Base-by-base conservation (phyloP, 1,284 basidiomycete genomes). In the Leucocoprinus gongylophorus region DNA sequence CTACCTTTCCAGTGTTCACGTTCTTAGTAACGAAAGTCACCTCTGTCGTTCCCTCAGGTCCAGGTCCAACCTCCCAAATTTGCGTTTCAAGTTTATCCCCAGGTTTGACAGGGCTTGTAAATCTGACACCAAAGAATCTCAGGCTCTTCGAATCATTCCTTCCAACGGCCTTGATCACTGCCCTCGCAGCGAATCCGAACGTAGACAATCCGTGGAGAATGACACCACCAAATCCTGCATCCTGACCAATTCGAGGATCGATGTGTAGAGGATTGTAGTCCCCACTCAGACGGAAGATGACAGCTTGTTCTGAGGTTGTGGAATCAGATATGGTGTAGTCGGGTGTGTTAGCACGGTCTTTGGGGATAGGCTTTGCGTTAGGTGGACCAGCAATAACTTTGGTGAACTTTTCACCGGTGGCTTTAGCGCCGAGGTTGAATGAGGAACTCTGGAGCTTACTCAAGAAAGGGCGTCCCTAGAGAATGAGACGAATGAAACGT, bases 191-290 rank as follows among this genome's bases (percentile, higher is more conserved):
- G 62, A 89, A 89, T 5, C 88, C 89, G 62, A 78, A 90, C 0
- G 83, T 81, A 13, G 81, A 79, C 20, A 91, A 72, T n/a, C 89
- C 90, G 61, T 92, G 90, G 13, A 92, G 74, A 60, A 92, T 91
- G 35, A 85, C 80, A 44, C 84, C 88, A 9, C 86, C 85, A 60
- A 91, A 91, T 12, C 87, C 87, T 13, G 81, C 74, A 5, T 73
- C 73, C 55, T 80, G 62, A n/a, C 87, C 88, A 39, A 87, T 80
- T 17, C 62, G 67, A 1, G 89, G 87, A 65, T 90, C 87, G 55
- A 91, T 86, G 67, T 92, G 90, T 10, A 92, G 74, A 17, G 85
- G 84, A 66, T 92, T 91, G 67, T 90, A 92, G 67, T 91, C 89
- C 1, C 88, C 89, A 53, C 83, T 87, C 32, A 92, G 78, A 23